Conservation (phyloP, 2,329 filamentous ascomycete genomes). For the Talaromyces sp. region DNA sequence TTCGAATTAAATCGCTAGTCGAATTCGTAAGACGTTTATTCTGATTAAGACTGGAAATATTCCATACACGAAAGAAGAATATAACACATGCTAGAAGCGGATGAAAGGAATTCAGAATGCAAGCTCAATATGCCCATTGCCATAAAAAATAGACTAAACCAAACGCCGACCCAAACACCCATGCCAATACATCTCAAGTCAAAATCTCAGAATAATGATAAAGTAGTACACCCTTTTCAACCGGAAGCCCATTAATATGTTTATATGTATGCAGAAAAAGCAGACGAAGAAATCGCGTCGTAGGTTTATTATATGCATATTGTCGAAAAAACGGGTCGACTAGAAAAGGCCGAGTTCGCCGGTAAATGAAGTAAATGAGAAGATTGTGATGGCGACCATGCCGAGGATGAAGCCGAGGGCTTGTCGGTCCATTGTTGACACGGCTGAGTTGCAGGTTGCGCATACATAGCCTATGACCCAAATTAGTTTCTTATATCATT, state of each 20-base stretch:
- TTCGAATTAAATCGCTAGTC: no score
- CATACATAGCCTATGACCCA: conserved; percentile 46
- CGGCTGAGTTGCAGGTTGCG: conserved; percentile 56
- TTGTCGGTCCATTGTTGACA: conserved; percentile 55
- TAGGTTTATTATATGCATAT: conserved; percentile 17
- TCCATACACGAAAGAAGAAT: not conserved
- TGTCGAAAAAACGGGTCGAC: no score
- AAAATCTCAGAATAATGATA: not conserved
- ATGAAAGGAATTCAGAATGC: not conserved
- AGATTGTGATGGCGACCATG: conserved; percentile 56
- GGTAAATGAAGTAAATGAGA: conserved; percentile 57
- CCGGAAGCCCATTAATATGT: conserved; percentile 15
- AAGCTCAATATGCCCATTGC: not conserved
- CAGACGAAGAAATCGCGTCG: not conserved
- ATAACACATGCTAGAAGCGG: no score
- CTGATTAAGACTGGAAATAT: not conserved
- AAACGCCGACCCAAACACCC: conserved; percentile 12
- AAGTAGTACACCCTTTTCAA: conserved; percentile 7
- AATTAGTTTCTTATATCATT: conserved; percentile 3
- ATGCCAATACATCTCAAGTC: conserved; percentile 6
- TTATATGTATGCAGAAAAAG: not conserved
- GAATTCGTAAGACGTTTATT: not conserved
- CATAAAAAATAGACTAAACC: not conserved
- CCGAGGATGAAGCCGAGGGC: conserved; percentile 57
- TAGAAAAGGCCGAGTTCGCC: conserved; percentile 39